phyloP scores from a whole-genome alignment of 352 stramenopile species.

The Globisporangium splendens region DNA sequence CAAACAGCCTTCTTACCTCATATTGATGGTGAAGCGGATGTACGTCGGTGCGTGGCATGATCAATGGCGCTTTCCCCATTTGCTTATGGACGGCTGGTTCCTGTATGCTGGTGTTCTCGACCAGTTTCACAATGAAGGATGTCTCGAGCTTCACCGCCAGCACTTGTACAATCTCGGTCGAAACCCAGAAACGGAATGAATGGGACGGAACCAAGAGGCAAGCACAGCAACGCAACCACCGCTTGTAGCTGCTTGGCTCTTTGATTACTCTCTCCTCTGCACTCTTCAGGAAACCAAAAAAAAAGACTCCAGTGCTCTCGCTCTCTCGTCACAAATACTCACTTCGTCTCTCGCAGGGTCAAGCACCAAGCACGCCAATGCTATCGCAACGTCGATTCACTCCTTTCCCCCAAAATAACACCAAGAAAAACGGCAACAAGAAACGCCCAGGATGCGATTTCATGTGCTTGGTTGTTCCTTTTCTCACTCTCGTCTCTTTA shows the following conservation, averaged over 20 bases:
- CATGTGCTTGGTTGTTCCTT: not conserved
- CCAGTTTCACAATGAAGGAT: not conserved
- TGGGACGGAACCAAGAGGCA: not conserved
- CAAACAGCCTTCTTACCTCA: constrained; percentile 16
- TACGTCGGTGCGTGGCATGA: constrained; percentile 2
- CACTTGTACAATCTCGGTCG: not conserved
- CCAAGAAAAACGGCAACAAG: not conserved
- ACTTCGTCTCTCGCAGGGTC: too few relatives aligned
- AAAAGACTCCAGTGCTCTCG: not conserved
- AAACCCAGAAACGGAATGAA: not conserved
- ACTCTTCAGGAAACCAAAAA: not conserved
- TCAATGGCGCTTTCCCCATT: constrained; percentile 14
- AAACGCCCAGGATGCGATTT: not conserved
- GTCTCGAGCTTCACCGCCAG: not conserved
- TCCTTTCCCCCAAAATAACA: not conserved
- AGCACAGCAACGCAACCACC: not conserved
- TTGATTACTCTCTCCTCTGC: not conserved
- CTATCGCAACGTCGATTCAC: not conserved
- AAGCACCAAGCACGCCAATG: too few relatives aligned
- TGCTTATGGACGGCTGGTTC: not conserved
- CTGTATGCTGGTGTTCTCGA: not conserved
- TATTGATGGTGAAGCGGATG: constrained; percentile 50
- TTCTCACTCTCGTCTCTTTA: not conserved
- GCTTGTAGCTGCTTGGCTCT: not conserved
- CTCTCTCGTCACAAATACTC: too few relatives aligned